Evolutionary conservation across 2,329 filamentous ascomycete genomes (phyloP).

Genomic region (Cercospora sojina): DNA sequence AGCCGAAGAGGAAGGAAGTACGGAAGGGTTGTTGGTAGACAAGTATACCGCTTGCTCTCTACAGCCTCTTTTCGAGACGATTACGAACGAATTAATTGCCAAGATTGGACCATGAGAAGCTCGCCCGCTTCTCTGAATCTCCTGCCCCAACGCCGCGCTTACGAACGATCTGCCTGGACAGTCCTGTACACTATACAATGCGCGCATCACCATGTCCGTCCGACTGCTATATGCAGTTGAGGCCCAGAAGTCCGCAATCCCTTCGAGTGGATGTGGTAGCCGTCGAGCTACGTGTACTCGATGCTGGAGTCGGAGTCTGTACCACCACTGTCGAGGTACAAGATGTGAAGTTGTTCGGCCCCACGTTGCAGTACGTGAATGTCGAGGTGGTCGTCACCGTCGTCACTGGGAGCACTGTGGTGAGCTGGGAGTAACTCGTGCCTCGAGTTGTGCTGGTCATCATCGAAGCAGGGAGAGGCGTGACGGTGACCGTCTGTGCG

Average conservation of each 20-base stretch:
- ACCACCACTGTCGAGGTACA: conserved; percentile 1
- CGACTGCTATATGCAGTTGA: background rate
- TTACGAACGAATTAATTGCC: conserved; percentile 45
- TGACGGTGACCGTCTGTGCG: background rate
- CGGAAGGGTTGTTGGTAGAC: conserved; percentile 57
- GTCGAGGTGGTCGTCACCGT: conserved; percentile 29
- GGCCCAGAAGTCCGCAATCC: conserved; percentile 4
- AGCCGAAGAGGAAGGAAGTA: conserved; percentile 23
- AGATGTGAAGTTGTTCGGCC: conserved; percentile 9
- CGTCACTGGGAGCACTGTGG: conserved; percentile 24
- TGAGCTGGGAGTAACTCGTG: conserved; percentile 15
- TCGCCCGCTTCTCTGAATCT: background rate
- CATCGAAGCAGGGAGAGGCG: conserved; percentile 13
- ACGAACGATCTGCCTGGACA: background rate
- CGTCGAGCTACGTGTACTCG: background rate
- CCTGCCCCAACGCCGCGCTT: background rate
- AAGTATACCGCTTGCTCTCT: conserved; percentile 74
- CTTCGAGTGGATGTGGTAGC: background rate
- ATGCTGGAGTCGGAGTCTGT: background rate
- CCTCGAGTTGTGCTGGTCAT: conserved; percentile 13
- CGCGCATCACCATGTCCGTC: background rate
- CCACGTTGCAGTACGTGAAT: conserved; percentile 27
- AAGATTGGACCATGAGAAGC: conserved; percentile 26
- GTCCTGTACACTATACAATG: conserved; percentile 5
- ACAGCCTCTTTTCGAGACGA: conserved; percentile 64